Percentiles rank a stretch among this genome's conserved stretches.
Evolutionary conservation across 2,329 filamentous ascomycete genomes (phyloP).

Genomic region (Seiridium unicorne): DNA sequence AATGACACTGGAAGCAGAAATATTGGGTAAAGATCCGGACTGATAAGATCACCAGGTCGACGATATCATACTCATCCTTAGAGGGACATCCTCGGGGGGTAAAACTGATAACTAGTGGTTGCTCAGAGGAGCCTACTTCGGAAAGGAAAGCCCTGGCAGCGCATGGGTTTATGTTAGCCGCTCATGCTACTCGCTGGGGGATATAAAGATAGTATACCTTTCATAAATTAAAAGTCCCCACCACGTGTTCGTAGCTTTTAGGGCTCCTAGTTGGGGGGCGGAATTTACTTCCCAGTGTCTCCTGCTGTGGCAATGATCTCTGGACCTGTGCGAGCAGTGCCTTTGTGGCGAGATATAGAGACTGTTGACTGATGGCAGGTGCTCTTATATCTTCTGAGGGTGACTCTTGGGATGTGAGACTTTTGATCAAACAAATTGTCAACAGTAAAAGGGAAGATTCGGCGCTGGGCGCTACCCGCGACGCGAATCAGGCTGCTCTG

Average conservation of each 20-base stretch:
- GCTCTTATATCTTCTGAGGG: not conserved
- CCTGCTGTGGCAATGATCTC: conserved; percentile 7
- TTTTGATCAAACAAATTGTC: conserved; percentile 13
- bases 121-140: conserved; percentile 12
- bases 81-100: conserved; percentile 6
- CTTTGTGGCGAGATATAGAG: conserved; percentile 19
- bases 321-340: conserved; percentile 24
- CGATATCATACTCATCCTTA: conserved; percentile 14
- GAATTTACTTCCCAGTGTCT: not conserved
- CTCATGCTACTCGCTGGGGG: not conserved
- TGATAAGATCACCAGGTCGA: not conserved
- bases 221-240: conserved; percentile 27
- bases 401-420: not conserved
- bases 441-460: conserved; percentile 24
- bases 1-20: conserved; percentile 5
- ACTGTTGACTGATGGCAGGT: not conserved
- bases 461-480: conserved; percentile 12
- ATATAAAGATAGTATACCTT: conserved; percentile 15
- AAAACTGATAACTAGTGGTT: conserved; percentile 15
- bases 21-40: not conserved
- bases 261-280: not conserved
- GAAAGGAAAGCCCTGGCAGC: conserved; percentile 11
- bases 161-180: not conserved
- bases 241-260: conserved; percentile 26
- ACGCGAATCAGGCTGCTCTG: conserved; percentile 17